Evolutionary conservation across 192 early-diverging fungal species (phyloP).

Genomic region (Cetraspora pellucida): DNA sequence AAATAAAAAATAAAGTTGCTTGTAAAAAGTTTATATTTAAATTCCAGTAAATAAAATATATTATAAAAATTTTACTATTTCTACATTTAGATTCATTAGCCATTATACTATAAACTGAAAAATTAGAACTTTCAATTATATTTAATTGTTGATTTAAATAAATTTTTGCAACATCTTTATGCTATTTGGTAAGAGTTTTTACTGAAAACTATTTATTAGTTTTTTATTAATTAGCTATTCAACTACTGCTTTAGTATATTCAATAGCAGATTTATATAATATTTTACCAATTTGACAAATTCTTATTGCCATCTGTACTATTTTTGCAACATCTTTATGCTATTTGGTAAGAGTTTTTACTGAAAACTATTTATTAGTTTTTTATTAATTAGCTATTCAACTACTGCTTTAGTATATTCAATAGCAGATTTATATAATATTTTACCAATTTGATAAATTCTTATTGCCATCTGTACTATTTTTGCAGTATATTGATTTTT

Average conservation of each 20-base stretch:
- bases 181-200: background rate
- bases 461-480: background rate
- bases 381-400: background rate
- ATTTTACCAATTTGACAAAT: slow-evolving; percentile 17
- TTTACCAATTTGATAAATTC: slow-evolving; percentile 11
- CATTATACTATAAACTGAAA: background rate
- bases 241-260: background rate
- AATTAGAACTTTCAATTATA: background rate
- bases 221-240: background rate
- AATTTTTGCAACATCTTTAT: slow-evolving; percentile 9
- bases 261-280: background rate
- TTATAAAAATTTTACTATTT: slow-evolving; percentile 3
- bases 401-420: background rate
- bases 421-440: slow-evolving; percentile 1
- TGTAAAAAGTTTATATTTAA: background rate
- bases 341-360: background rate
- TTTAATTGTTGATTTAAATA: background rate
- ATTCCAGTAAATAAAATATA: slow-evolving; percentile 6
- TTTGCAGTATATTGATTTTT: slow-evolving; percentile 3
- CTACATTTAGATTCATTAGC: background rate
- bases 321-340: slow-evolving; percentile 5
- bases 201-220: slow-evolving; percentile 5
- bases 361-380: slow-evolving; percentile 6
- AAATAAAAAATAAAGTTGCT: background rate
- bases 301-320: background rate